Conservation (phyloP, 306 rosid species). For the Cyclanthera cordifolia region DNA sequence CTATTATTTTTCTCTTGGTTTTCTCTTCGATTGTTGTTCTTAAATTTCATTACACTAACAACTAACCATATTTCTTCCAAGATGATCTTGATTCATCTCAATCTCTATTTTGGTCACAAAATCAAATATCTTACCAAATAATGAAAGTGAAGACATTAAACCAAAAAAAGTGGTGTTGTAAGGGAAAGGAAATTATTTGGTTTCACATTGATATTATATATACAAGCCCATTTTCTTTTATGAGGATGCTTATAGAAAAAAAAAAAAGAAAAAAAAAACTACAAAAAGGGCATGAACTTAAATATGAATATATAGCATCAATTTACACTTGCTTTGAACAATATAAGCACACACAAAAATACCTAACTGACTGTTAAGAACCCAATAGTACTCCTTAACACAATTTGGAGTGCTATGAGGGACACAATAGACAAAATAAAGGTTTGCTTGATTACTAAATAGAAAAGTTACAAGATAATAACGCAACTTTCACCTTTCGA, state of each 20-base stretch:
- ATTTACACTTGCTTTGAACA: neutral
- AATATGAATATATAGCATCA: neutral
- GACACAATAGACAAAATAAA: no score
- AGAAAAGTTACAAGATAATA: no score
- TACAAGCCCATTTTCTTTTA: slow-evolving; percentile 3
- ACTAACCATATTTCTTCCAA: no score
- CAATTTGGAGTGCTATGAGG: no score
- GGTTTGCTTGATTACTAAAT: no score
- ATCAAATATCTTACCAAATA: neutral
- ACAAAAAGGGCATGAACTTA: neutral
- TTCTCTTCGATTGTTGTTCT: no score
- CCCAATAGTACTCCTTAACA: no score
- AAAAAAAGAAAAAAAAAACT: neutral
- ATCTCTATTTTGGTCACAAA: neutral
- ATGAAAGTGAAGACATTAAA: neutral
- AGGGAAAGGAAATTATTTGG: neutral
- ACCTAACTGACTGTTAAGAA: no score
- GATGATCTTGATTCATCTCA: no score
- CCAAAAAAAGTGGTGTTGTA: neutral
- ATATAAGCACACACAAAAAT: slow-evolving; percentile 8
- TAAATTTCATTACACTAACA: no score
- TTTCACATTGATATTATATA: neutral
- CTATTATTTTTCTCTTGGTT: no score
- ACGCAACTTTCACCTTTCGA: no score
- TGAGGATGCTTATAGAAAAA: neutral